Percentiles rank a stretch among this genome's conserved stretches.
Conservation (phyloP, 1,139 yeast species). For the Eremothecium coryli region DNA sequence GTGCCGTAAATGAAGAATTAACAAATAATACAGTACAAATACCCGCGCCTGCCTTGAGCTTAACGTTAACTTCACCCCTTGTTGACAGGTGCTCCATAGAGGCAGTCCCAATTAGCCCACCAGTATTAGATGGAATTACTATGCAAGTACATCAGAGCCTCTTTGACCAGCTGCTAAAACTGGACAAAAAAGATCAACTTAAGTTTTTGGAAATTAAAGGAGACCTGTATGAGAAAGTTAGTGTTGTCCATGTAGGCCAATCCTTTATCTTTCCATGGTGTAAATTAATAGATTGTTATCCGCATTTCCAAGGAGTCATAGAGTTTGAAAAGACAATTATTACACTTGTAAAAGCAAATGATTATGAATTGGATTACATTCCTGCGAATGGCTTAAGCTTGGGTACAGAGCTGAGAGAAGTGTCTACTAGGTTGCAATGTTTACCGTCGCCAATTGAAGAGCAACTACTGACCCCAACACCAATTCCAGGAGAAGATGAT, state of each 20-base stretch:
- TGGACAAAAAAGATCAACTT: slow-evolving; percentile 14
- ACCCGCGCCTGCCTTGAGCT: slow-evolving; percentile 9
- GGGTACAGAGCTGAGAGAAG: neutral
- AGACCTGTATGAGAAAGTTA: slow-evolving; percentile 11
- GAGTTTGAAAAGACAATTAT: slow-evolving; percentile 19
- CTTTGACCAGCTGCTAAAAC: slow-evolving; percentile 17
- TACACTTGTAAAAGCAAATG: slow-evolving; percentile 14
- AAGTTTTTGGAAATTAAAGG: slow-evolving; percentile 19
- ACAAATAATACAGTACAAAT: slow-evolving; percentile 13
- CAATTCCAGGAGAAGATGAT: slow-evolving; percentile 17
- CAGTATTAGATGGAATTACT: slow-evolving; percentile 14
- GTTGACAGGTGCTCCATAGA: slow-evolving; percentile 15
- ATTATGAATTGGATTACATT: neutral
- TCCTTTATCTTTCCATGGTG: slow-evolving; percentile 16
- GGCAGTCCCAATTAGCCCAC: slow-evolving; percentile 9
- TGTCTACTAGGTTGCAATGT: slow-evolving; percentile 2
- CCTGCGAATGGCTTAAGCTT: neutral
- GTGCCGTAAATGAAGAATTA: slow-evolving; percentile 9
- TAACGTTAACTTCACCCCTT: slow-evolving; percentile 8
- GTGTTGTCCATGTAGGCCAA: slow-evolving; percentile 17
- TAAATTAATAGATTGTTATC: slow-evolving; percentile 15
- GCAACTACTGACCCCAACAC: slow-evolving; percentile 11
- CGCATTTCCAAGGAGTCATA: slow-evolving; percentile 16
- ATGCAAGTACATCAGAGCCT: slow-evolving; percentile 15
- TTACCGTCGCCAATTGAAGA: slow-evolving; percentile 2